Evolutionary conservation across 2,329 filamentous ascomycete genomes (phyloP), one percentile per base, ranked within the genome.

Genomic region (Tolypocladium inflatum): DNA sequence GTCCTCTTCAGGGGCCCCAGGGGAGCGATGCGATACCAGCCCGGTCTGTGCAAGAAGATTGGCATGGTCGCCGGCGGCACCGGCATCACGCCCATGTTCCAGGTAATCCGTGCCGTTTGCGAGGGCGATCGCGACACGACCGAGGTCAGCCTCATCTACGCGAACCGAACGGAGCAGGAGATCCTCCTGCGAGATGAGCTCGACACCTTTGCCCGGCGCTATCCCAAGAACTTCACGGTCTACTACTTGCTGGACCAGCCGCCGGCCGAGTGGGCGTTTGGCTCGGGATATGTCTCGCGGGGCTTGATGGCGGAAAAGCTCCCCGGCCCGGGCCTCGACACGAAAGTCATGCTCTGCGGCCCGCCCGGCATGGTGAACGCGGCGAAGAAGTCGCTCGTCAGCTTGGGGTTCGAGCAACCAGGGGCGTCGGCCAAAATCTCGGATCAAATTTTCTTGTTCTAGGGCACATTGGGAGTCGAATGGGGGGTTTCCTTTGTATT

Each of bases 91-190:
- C 70, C 70, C 13, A 70, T 73, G 68, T 73, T 65, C 57, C 83
- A 87, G 65, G 68, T 87, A 8, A 85, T 87, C 64, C 79, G 83
- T 4, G 82, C 82, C 50, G 84, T 87, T 58, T 84, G 82, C 64
- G 83, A 86, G 64, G 80, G 86, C 57, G 73, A 78, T n/a, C 71
- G 68, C 8, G 85, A 87, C 60, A 74, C 72, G 1, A 87, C 85
- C 0, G 69, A 81, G 61, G 68, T 86, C 48, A 79, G 73, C 51
- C 70, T 87, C 5, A 68, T 87, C 37, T 86, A 85, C 60, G 84
- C 81, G 37, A 87, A 85, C 68, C 74, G 78, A 1, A 75, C 74
- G 0, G 82, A 85, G 62, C 74, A 73, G 2, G 85, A 87, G 61
- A 87, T 88, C 57, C 67, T 88, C 9, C 69, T 87, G 19, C 72